A percentile compares a stretch with the other conserved stretches of the same genome.
phyloP scores from a whole-genome alignment of 306 rosid species.

The Acacia acuminata region DNA sequence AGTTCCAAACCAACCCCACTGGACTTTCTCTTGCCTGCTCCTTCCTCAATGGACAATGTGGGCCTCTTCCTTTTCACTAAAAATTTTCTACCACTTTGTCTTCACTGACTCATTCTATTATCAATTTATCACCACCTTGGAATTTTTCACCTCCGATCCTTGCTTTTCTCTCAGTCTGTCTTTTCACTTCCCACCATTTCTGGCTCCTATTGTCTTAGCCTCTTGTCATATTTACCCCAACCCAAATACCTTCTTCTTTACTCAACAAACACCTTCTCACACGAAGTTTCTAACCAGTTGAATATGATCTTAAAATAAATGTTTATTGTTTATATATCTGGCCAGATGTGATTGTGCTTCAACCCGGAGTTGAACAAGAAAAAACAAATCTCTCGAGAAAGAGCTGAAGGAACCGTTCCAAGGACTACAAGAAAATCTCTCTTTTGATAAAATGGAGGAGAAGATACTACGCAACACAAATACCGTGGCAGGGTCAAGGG shows the following conservation, averaged over 20 bases:
- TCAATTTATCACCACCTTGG: constrained; percentile 9
- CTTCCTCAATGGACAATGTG: constrained; percentile 39
- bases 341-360: neutral
- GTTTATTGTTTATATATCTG: neutral
- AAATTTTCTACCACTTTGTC: constrained; percentile 31
- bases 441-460: neutral
- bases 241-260: neutral
- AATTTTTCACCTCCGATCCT: neutral
- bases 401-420: neutral
- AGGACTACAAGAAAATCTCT: constrained; percentile 13
- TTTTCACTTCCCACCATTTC: constrained; percentile 27
- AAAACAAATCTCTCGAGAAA: constrained; percentile 4
- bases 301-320: neutral
- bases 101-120: constrained; percentile 26
- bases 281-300: neutral
- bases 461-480: neutral
- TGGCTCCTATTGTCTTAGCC: neutral
- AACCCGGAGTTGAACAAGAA: neutral
- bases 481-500: neutral
- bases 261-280: neutral
- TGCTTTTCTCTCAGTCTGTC: neutral
- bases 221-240: neutral
- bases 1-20: constrained; percentile 49
- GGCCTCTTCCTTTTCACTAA: constrained; percentile 26
- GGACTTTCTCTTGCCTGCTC: constrained; percentile 39